phyloP scores from a whole-genome alignment of 176 grass and related monocot genomes.

The Themeda triandra region DNA sequence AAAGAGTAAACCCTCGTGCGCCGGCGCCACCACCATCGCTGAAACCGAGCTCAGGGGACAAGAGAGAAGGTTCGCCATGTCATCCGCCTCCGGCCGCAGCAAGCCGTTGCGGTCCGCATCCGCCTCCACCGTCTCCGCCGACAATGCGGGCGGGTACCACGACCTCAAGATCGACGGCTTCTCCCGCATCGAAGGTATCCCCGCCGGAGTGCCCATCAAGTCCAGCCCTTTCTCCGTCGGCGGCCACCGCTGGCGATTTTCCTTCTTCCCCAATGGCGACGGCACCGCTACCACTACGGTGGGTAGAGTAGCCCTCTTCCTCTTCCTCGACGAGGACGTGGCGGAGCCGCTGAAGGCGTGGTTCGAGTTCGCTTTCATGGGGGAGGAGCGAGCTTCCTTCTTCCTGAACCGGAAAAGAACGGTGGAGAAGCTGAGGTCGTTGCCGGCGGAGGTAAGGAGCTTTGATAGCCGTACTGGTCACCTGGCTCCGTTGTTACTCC shows the following conservation, averaged over 20 bases:
- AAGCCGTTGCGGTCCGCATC: not conserved
- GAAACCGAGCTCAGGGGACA: no score
- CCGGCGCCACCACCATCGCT: no score
- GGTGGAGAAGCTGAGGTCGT: not conserved
- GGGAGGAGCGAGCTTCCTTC: not conserved
- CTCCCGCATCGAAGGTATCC: not conserved
- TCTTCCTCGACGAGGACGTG: constrained; percentile 3
- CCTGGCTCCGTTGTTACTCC: not conserved
- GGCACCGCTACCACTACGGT: not conserved
- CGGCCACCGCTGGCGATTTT: constrained; percentile 12
- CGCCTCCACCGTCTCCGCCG: not conserved
- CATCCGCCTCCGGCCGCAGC: no score
- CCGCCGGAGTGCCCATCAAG: not conserved
- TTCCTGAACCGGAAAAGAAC: not conserved
- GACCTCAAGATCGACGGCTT: constrained; percentile 6
- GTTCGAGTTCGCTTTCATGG: constrained; percentile 21
- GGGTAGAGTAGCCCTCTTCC: not conserved
- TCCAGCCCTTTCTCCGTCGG: not conserved
- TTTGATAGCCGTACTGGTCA: not conserved
- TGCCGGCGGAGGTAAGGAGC: not conserved
- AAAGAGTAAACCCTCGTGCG: no score
- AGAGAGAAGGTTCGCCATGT: not conserved
- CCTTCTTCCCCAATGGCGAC: constrained; percentile 23
- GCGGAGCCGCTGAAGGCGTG: not conserved
- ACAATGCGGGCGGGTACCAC: not conserved